phyloP scores from a whole-genome alignment of 805 yeast species.

The Lipomyces spencermartinsiae region DNA sequence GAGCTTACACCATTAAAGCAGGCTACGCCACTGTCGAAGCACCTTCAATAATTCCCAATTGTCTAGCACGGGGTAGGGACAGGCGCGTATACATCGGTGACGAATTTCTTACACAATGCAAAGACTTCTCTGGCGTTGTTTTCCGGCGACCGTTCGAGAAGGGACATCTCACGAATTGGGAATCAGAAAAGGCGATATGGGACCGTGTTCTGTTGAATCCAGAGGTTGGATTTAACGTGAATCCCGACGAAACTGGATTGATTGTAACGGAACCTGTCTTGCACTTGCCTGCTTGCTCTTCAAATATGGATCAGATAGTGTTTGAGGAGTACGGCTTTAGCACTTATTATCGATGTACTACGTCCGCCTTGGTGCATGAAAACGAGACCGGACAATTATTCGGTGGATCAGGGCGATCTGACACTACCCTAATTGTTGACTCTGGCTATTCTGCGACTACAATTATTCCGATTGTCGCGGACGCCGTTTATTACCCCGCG shows the following conservation, averaged over 20 bases:
- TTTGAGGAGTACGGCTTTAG: conserved; percentile 92
- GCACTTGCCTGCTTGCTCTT: conserved; percentile 79
- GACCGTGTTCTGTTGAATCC: conserved; percentile 70
- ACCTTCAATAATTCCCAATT: conserved; percentile 61
- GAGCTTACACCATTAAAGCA: conserved; percentile 79
- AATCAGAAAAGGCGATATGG: conserved; percentile 86
- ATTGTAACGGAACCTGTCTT: conserved; percentile 81
- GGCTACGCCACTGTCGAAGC: conserved; percentile 54
- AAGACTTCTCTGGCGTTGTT: conserved; percentile 74
- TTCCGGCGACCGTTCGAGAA: conserved; percentile 84
- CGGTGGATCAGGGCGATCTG: conserved; percentile 42
- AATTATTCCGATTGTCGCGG: conserved; percentile 82
- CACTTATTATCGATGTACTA: conserved; percentile 69
- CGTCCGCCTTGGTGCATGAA: conserved; percentile 38
- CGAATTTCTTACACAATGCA: conserved; percentile 60
- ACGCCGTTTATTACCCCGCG: conserved; percentile 69
- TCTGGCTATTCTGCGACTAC: conserved; percentile 88
- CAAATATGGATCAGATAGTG: conserved; percentile 85
- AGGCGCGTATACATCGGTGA: conserved; percentile 76
- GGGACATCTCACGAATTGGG: conserved; percentile 93
- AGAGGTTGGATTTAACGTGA: conserved; percentile 40
- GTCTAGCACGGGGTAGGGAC: conserved; percentile 76
- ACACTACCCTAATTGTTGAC: conserved; percentile 82
- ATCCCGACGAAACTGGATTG: conserved; percentile 57
- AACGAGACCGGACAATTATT: conserved; percentile 17